Evolutionary conservation across 805 yeast species (phyloP).

Genomic region (Spathaspora passalidarum): DNA sequence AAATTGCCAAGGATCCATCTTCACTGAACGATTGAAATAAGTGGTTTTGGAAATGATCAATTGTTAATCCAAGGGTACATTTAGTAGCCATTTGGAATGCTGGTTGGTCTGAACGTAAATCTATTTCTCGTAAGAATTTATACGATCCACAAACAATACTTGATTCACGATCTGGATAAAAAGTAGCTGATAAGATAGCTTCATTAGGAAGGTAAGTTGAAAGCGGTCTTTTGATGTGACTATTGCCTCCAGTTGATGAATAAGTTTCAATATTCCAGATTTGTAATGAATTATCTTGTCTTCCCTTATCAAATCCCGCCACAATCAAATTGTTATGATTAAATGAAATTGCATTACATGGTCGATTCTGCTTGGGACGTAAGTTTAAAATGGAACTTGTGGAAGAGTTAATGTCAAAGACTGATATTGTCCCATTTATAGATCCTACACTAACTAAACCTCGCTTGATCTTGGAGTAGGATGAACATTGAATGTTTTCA

Average conservation of each 20-base stretch:
- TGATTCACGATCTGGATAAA: constrained; percentile 55
- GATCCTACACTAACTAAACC: constrained; percentile 77
- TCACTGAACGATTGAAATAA: constrained; percentile 76
- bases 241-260: constrained; percentile 39
- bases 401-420: constrained; percentile 55
- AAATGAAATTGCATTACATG: constrained; percentile 74
- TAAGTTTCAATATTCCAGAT: constrained; percentile 77
- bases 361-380: constrained; percentile 63
- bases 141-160: constrained; percentile 71
- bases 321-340: constrained; percentile 62
- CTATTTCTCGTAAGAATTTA: constrained; percentile 75
- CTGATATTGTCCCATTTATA: constrained; percentile 59
- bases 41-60: constrained; percentile 66
- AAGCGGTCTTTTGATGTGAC: constrained; percentile 51
- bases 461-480: constrained; percentile 51
- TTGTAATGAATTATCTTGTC: constrained; percentile 72
- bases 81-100: constrained; percentile 73
- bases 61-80: constrained; percentile 62
- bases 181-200: constrained; percentile 64
- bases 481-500: constrained; percentile 63
- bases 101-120: constrained; percentile 62
- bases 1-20: constrained; percentile 78
- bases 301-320: constrained; percentile 73
- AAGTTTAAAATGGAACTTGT: constrained; percentile 38
- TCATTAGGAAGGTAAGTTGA: constrained; percentile 68